Evolutionary conservation across 2,329 filamentous ascomycete genomes (phyloP), one percentile per base, ranked within the genome.

Genomic region (Phymatotrichopsis omnivora): DNA sequence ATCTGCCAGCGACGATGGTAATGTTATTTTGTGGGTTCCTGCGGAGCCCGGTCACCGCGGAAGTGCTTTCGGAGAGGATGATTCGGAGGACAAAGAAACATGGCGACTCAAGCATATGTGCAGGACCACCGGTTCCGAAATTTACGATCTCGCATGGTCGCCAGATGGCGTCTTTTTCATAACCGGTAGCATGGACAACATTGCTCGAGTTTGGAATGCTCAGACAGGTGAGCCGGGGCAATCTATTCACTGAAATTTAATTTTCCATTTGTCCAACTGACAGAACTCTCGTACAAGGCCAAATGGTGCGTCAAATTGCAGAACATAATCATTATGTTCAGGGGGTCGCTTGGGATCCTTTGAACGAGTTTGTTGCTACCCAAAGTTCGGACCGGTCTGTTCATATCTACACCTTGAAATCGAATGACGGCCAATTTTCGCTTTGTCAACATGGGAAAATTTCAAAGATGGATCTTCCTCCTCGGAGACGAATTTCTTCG

Each of bases 71-170:
- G 87, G 87, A 53, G 83, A 87, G 59, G 86, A 95, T 58, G 77
- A 76, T 37, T 73, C 80, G 44, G 91, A 95, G 58, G 91, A 98
- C 63, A 93, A 94, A 65, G 91, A 98, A 66, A 84, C 84, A 56
- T 98, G 91, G 91, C 75, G 89, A 52, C 82, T 89, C 52, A 96
- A 93, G 67, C 85, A 94, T 63, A 96, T 96, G 91, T 96, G 87
- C 65, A 78, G 91, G 52, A 93, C 87, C 34, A 85, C 83, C 52
- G 89, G 87, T 27, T 85, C 87, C 8, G 91, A 98, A 64, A 96
- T 98, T 56, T 98, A 98, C 66, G 91, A 98, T 64, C 69, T 98
- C 46, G 91, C 91, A 39, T 98, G 91, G 93, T 96, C 91, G 37
- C 93, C 93, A n/a, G 91, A 98, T 64, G 86, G 84, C 29, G 71